Evolutionary conservation across 768 basidiomycete species (phyloP), one percentile per base, ranked within the genome.

Genomic region (Rhodosporidiobolus sp.): DNA sequence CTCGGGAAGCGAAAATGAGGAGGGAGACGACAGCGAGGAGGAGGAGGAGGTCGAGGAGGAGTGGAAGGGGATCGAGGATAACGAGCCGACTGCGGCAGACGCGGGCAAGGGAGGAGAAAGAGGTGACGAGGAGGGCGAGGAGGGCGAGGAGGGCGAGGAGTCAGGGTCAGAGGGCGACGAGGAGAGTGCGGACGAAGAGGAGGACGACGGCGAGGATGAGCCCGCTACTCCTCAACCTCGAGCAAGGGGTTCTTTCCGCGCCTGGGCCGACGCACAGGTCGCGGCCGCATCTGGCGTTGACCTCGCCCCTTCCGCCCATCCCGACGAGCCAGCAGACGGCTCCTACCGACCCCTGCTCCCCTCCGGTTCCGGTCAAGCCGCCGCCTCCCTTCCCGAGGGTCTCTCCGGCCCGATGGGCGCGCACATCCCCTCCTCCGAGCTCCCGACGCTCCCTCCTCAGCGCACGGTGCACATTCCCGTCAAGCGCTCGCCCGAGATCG

Each of bases 61-160:
- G 34, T 70, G 63, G 56, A 69, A 72, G 54, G 77, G 73, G 30
- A 73, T 67, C 48, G 66, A 81, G 49, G 72, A 45, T 43, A 62
- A 81, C 77, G 79, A 64, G 65, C 69, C 58, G 58, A 30, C 76
- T 60, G 48, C 78, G 78, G 59, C 84, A 43, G 84, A 86, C 9
- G 86, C 86, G 28, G 20, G 8, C 50, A 90, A 88, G 74, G 88
- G 90, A 79, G 91, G 88, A 77, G 90, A 89, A 73, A 17, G 88
- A 90, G 90, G 89, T 46, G 87, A 84, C n/a, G 84, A 87, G 74
- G 89, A 89, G 73, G 80, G 67, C 28, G 69, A 70, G 57, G 64
- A 64, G 52, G n/a, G n/a, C n/a, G n/a, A n/a, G 74, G 89, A 89
- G 73, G 80, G 67, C 28, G 69, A 70, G 57, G 64, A 64, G 52